A percentile compares a stretch with the other conserved stretches of the same genome.
These are phyloP conservation scores for Somion occarium DNA, from an alignment of 1,284 basidiomycete genomes.

Conservation along the genomic window DNA sequence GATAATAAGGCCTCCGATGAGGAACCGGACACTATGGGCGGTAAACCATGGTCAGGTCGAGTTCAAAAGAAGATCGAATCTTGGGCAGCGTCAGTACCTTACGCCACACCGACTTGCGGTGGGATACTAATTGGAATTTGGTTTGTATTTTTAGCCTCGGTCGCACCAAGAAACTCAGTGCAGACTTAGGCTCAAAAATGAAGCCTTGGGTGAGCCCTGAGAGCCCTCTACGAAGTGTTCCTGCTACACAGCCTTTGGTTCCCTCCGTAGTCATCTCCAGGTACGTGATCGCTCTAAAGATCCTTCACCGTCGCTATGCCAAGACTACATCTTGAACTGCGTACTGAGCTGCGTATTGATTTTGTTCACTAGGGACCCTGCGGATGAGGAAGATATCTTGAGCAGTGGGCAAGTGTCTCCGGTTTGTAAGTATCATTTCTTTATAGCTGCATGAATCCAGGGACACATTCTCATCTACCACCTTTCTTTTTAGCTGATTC, in stretches of 20 bases:
- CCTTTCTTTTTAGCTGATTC: slow-evolving; percentile 33
- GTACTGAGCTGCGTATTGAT: not conserved
- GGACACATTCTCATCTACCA: not conserved
- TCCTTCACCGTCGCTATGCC: not conserved
- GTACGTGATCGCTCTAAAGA: slow-evolving; percentile 21
- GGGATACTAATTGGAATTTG: no score
- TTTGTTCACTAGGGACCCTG: slow-evolving; percentile 26
- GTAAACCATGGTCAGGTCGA: slow-evolving; percentile 48
- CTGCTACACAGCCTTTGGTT: slow-evolving; percentile 18
- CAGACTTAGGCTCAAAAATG: slow-evolving; percentile 27
- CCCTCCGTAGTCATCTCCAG: slow-evolving; percentile 33
- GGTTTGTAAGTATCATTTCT: slow-evolving; percentile 39
- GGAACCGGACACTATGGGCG: slow-evolving; percentile 28
- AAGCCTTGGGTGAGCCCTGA: slow-evolving; percentile 20
- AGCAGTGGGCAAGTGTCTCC: slow-evolving; percentile 75
- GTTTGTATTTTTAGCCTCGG: slow-evolving; percentile 24
- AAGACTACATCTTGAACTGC: no score
- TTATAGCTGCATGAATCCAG: not conserved
- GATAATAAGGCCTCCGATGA: slow-evolving; percentile 29
- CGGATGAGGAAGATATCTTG: slow-evolving; percentile 57
- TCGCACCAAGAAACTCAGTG: slow-evolving; percentile 33
- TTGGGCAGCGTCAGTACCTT: slow-evolving; percentile 57
- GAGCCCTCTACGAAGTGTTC: slow-evolving; percentile 18
- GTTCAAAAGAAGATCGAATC: slow-evolving; percentile 66
- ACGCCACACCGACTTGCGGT: no score